phyloP scores from a whole-genome alignment of 768 basidiomycete species.

The Phaeotremella skinneri region DNA sequence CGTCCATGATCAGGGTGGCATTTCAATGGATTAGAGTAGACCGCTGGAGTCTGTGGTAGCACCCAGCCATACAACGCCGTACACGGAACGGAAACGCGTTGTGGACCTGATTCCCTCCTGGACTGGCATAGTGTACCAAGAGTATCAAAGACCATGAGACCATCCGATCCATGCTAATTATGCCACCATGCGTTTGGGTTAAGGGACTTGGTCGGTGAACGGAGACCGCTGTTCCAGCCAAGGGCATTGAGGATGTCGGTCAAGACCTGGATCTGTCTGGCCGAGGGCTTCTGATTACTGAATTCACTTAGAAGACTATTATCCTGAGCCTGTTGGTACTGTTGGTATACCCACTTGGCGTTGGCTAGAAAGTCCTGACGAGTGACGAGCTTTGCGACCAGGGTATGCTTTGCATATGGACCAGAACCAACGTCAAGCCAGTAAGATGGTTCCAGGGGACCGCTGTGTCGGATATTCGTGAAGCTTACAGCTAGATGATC shows the following conservation, averaged over 20 bases:
- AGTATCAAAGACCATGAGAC: background rate
- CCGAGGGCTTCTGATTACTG: background rate
- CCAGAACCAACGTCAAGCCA: conserved; percentile 16
- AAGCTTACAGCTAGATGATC: too few relatives aligned
- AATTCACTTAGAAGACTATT: background rate
- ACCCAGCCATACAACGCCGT: background rate
- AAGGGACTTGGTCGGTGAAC: background rate
- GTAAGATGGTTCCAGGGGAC: conserved; percentile 12
- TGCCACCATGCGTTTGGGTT: background rate
- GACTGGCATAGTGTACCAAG: background rate
- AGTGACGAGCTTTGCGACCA: conserved; percentile 7
- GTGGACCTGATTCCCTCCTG: background rate
- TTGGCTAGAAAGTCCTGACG: conserved; percentile 17
- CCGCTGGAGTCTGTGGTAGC: conserved; percentile 2
- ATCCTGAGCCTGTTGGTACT: conserved; percentile 2
- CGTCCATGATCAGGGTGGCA: background rate
- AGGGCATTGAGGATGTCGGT: background rate
- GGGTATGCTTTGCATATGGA: background rate
- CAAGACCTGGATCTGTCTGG: background rate
- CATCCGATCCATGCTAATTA: background rate
- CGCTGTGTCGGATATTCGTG: too few relatives aligned
- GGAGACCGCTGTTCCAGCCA: background rate
- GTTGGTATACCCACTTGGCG: conserved; percentile 26
- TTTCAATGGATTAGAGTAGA: background rate
- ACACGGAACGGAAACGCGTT: background rate